phyloP scores from a whole-genome alignment of 345 rosid genomes.

The Acer saccharum region DNA sequence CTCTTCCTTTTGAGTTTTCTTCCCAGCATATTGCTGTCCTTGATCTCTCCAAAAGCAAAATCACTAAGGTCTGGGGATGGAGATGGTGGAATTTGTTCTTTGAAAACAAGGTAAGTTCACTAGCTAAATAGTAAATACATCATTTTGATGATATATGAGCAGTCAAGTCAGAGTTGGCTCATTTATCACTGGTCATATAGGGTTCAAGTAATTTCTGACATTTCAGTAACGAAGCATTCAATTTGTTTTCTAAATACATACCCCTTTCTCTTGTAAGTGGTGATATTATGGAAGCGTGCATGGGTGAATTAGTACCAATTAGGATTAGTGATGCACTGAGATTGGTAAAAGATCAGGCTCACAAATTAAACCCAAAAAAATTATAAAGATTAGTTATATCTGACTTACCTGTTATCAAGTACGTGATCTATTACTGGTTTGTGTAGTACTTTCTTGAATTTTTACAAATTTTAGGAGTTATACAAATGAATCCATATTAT shows the following conservation, averaged over 20 bases:
- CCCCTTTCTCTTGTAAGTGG: background rate
- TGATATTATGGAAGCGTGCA: too few species aligned
- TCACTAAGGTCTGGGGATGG: slow-evolving; percentile 24
- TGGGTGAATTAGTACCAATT: too few species aligned
- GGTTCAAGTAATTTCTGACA: background rate
- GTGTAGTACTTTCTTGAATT: too few species aligned
- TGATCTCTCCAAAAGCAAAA: slow-evolving; percentile 39
- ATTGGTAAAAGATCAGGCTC: too few species aligned
- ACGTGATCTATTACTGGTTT: too few species aligned
- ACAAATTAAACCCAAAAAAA: too few species aligned
- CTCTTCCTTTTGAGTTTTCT: slow-evolving; percentile 28
- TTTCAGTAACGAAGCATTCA: background rate
- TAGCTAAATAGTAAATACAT: background rate
- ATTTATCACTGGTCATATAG: too few species aligned
- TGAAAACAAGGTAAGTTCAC: slow-evolving; percentile 4
- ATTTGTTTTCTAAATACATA: background rate
- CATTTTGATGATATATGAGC: background rate
- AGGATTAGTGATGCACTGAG: too few species aligned
- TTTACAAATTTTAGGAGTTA: too few species aligned
- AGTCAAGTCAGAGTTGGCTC: background rate
- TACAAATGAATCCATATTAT: too few species aligned
- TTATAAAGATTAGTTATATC: too few species aligned
- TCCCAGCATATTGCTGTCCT: slow-evolving; percentile 35
- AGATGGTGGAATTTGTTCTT: background rate
- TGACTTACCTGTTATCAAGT: too few species aligned